Base-by-base conservation (phyloP, 2,329 filamentous ascomycete species). In the Rachicladosporium sp. region DNA sequence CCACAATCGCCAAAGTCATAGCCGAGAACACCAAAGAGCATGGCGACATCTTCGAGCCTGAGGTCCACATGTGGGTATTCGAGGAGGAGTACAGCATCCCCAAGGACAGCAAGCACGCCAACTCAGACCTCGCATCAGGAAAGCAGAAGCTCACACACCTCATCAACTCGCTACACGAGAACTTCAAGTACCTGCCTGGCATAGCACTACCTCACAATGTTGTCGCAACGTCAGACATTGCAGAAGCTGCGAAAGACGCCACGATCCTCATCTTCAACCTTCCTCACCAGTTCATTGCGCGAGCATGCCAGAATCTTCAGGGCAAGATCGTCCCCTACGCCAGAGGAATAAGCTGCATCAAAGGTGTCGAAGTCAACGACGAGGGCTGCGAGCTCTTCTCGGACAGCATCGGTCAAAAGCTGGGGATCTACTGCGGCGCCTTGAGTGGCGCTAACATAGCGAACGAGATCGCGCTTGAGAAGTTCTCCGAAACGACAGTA, bases 21-120 rank as follows among this genome's bases (percentile, higher is more conserved):
- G 88, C 88, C 51, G 89, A 98, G 64, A 98, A 93, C 66, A 82
- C 86, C 30, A 76, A 74, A 46, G 78, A 73, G 48, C 71, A 94
- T 64, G 72, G 78, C 7, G 74, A 86, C 23, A 58, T 95, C 33
- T 98, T 96, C 59, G 84, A 96, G 56, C 69, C 80, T 59, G 71
- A 86, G 46, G 87, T 98, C 38, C 85, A 93, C 65, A 96, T 98
- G 91, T 98, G 91, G 91, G 93, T 98, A 56, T 95, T 78, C 59
- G 91, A 98, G 65, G 91, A 98, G 63, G 76, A 93, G 15, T 79
- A 94, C 47, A 74, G 75, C 40, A 69, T 94, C 32, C 66, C 82
- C 9, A 71, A 80, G 53, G 71, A 73, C 47, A 89, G 83, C 36
- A 77, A 76, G 50, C 73, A 86, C 65, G 56, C 73, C 12, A 64